Conservation (phyloP, 1,284 basidiomycete genomes). For the Ceratobasidium sp. region DNA sequence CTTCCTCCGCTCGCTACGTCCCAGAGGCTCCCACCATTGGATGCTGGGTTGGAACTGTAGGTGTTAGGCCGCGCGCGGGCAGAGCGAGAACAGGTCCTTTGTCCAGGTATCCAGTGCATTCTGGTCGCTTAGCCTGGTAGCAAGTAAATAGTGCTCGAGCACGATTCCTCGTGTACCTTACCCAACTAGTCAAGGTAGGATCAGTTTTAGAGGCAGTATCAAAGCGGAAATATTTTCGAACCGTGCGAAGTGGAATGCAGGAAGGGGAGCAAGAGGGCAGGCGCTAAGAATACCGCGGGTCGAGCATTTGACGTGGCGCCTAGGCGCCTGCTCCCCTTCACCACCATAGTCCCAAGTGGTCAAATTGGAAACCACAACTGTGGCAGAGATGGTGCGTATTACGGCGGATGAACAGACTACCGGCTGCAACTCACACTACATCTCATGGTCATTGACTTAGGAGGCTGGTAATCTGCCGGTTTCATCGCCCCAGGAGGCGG, state of each 20-base stretch:
- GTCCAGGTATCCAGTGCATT: not conserved
- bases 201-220: not conserved
- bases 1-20: not conserved
- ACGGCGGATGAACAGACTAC: too few species aligned
- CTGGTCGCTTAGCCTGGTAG: constrained; percentile 9
- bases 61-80: not conserved
- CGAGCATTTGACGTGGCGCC: not conserved
- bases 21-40: not conserved
- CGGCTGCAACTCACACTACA: too few species aligned
- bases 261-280: too few species aligned
- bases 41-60: not conserved
- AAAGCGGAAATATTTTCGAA: constrained; percentile 15
- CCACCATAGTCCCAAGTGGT: not conserved
- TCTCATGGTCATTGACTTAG: too few species aligned
- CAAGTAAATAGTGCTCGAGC: constrained; percentile 18
- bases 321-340: not conserved
- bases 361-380: too few species aligned
- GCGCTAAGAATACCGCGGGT: too few species aligned
- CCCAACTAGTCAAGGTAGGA: not conserved
- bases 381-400: too few species aligned
- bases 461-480: not conserved
- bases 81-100: not conserved
- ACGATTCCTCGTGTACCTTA: not conserved
- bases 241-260: not conserved
- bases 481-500: too few species aligned